Conservation (phyloP, 495 filamentous ascomycete genomes). For the Penicillium crystallinum region DNA sequence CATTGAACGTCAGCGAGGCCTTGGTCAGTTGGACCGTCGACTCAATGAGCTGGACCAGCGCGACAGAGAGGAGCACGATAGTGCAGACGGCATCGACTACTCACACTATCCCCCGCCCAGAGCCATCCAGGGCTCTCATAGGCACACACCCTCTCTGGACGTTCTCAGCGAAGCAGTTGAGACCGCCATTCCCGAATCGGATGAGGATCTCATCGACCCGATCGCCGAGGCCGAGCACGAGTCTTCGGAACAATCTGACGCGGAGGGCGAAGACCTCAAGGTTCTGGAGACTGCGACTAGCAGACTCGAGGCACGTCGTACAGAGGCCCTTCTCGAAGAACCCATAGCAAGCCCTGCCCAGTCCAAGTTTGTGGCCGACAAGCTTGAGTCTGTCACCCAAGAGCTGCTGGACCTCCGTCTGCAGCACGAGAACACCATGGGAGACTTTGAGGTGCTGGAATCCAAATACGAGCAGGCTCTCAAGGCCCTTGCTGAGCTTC, state of each 20-base stretch:
- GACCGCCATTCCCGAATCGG: slow-evolving; percentile 52
- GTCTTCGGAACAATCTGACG: slow-evolving; percentile 13
- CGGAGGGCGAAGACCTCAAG: slow-evolving; percentile 25
- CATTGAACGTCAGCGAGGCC: slow-evolving; percentile 87
- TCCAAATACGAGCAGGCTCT: slow-evolving; percentile 89
- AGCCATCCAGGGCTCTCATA: slow-evolving; percentile 23
- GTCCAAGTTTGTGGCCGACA: slow-evolving; percentile 81
- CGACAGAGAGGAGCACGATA: slow-evolving; percentile 40
- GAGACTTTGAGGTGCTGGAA: slow-evolving; percentile 75
- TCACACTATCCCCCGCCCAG: slow-evolving; percentile 7
- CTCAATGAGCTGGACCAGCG: slow-evolving; percentile 85
- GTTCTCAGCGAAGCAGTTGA: slow-evolving; percentile 47
- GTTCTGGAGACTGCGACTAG: slow-evolving; percentile 29
- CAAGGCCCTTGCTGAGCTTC: slow-evolving; percentile 68
- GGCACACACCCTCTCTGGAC: slow-evolving; percentile 37
- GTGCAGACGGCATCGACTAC: slow-evolving; percentile 20
- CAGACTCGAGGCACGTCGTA: slow-evolving; percentile 22
- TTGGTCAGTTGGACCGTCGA: slow-evolving; percentile 89
- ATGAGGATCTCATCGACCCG: slow-evolving; percentile 46
- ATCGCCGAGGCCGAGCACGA: slow-evolving; percentile 47
- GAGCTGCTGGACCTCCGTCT: slow-evolving; percentile 87
- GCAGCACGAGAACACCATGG: slow-evolving; percentile 80
- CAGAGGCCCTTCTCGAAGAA: slow-evolving; percentile 16
- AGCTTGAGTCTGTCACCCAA: slow-evolving; percentile 85
- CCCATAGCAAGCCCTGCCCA: slow-evolving; percentile 67